Evolutionary conservation across 768 basidiomycete species (phyloP), one percentile per base, ranked within the genome.

Genomic region (Favolaschia claudopus): DNA sequence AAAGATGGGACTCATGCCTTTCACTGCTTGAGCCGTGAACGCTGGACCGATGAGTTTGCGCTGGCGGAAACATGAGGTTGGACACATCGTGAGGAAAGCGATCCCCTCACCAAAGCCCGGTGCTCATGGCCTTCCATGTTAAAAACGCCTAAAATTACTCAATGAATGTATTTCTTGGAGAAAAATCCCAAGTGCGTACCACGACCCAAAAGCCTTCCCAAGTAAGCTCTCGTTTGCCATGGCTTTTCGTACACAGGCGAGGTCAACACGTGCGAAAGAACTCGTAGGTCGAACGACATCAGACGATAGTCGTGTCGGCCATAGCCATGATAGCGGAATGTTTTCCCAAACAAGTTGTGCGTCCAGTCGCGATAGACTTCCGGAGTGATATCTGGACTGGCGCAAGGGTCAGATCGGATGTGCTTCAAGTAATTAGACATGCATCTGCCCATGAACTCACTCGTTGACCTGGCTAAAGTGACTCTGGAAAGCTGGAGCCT

Each of bases 221-320:
- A 67, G 33, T 84, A 72, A 31, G 71, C 54, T 15, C 83, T 77
- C 4, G 85, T 85, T 64, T 83, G 82, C 83, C 82, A 84, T 7
- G 85, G 85, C 65, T 84, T 87, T 63, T 85, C 79, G 56, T 81
- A 87, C 6, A 70, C 62, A 0, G 82, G 62, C 1, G 82, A 81
- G 62, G 72, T 80, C 24, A 86, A 73, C 31, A 87, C 70, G 68
- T 85, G 81, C 6, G 79, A 70, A 10, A 84, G 67, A 13, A 77
- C 80, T 12, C 78, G 77, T 50, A 81, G 73, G 65, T 87, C 85
- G 48, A 84, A 78, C 1, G 84, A 78, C 70, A 87, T 73, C 20
- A 87, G 65, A 36, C 85, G 81, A 60, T 80, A 80, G 62, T 87
- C 85, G 58, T 82, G 79, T 82, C 68, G 78, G 36, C 85, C 85